A percentile compares a stretch with the other conserved stretches of the same genome.
Evolutionary conservation across 2,329 filamentous ascomycete species (phyloP).

Genomic region (Venturiaceae sp.): DNA sequence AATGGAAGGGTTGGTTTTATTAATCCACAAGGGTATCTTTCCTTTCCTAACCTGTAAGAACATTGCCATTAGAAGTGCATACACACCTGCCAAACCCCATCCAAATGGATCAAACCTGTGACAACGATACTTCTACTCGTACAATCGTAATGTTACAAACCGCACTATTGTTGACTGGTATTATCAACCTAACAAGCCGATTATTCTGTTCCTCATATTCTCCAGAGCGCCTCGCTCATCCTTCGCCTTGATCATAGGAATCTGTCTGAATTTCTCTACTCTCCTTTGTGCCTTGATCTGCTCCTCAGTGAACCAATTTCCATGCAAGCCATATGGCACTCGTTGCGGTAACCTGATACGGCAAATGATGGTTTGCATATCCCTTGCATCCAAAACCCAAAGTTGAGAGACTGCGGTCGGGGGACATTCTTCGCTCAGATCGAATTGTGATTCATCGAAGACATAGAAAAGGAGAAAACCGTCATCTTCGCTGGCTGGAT

Average conservation of each 20-base stretch:
- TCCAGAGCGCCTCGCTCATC: not conserved
- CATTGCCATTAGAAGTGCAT: not conserved
- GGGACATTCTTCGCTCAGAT: constrained; percentile 37
- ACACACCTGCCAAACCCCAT: not conserved
- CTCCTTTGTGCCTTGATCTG: constrained; percentile 21
- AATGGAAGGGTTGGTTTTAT: too few relatives aligned
- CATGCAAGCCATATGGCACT: constrained; percentile 58
- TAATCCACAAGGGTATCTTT: not conserved
- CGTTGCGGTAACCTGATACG: constrained; percentile 52
- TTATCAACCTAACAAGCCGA: not conserved
- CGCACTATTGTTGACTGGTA: not conserved
- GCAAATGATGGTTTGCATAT: constrained; percentile 52
- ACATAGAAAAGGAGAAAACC: constrained; percentile 60
- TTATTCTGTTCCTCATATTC: not conserved
- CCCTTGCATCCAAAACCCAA: constrained; percentile 57
- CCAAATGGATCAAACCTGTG: not conserved
- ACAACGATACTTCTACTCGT: not conserved
- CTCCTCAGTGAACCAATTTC: constrained; percentile 27
- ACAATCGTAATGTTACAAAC: not conserved
- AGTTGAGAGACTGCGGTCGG: constrained; percentile 43
- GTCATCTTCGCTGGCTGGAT: constrained; percentile 46
- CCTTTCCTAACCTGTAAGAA: not conserved
- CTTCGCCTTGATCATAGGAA: not conserved
- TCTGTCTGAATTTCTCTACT: not conserved
- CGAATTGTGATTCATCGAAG: constrained; percentile 58